phyloP scores from a whole-genome alignment of 73 alveolate species.

The Paraurostyla sp. region DNA sequence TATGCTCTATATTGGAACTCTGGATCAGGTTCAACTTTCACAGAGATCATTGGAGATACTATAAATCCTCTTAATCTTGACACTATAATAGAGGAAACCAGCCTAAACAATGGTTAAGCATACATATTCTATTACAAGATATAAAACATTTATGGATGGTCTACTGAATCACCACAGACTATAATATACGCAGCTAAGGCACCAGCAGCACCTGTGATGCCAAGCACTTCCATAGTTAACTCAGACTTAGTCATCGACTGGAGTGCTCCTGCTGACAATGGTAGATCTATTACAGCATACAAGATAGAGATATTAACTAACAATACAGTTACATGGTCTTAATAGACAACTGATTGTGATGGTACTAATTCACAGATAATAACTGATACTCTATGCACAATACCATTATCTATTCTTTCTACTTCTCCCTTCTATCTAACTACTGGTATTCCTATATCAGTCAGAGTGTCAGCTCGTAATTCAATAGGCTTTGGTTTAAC shows the following conservation, averaged over 20 bases:
- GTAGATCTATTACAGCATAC: conserved; percentile 51
- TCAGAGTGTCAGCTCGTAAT: conserved; percentile 43
- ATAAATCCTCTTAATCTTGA: neutral
- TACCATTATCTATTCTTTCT: conserved; percentile 26
- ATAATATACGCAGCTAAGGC: conserved; percentile 29
- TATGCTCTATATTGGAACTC: conserved; percentile 46
- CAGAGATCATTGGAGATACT: conserved; percentile 40
- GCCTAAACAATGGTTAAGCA: conserved; percentile 20
- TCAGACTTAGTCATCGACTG: conserved; percentile 30
- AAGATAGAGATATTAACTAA: neutral
- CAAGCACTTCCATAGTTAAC: neutral
- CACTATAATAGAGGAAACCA: neutral
- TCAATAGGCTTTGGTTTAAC: conserved; percentile 10
- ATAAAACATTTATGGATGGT: conserved; percentile 64
- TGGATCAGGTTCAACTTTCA: conserved; percentile 49
- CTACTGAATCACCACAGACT: conserved; percentile 27
- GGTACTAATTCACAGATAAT: conserved; percentile 41
- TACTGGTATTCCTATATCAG: conserved; percentile 36
- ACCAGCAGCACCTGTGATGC: conserved; percentile 22
- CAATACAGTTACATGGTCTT: conserved; percentile 12
- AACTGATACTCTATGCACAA: neutral
- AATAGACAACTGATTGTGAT: conserved; percentile 23
- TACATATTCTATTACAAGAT: conserved; percentile 59
- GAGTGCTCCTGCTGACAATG: conserved; percentile 62
- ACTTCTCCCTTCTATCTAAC: conserved; percentile 14